Percentiles rank a stretch among this genome's conserved stretches.
These are phyloP conservation scores for Chernovozyma aurita DNA, from an alignment of 1,139 yeast species.

Conservation along the genomic window DNA sequence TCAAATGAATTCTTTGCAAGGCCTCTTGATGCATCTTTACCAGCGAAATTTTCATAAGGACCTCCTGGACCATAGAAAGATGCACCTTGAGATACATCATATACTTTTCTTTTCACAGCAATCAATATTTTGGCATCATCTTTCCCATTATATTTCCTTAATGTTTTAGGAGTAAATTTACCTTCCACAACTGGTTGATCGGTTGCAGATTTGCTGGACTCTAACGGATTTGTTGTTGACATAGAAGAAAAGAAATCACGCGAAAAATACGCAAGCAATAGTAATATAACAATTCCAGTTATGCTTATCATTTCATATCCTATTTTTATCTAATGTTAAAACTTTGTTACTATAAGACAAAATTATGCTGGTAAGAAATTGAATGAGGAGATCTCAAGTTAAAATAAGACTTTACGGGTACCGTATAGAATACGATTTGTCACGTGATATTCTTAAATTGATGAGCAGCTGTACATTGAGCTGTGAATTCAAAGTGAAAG, in stretches of 20 bases:
- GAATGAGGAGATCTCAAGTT: conserved; percentile 1
- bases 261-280: conserved; percentile 20
- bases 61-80: conserved; percentile 96
- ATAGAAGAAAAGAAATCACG: conserved; percentile 19
- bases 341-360: too few relatives aligned
- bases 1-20: conserved; percentile 90
- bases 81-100: conserved; percentile 78
- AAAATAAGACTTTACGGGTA: too few relatives aligned
- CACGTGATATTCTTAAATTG: too few relatives aligned
- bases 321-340: neutral
- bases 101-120: conserved; percentile 81
- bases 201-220: conserved; percentile 7
- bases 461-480: too few relatives aligned
- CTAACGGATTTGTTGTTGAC: conserved; percentile 15
- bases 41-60: conserved; percentile 93
- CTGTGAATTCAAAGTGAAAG: too few relatives aligned
- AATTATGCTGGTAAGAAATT: neutral
- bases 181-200: conserved; percentile 62
- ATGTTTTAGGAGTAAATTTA: conserved; percentile 72
- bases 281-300: conserved; percentile 20
- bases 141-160: conserved; percentile 74
- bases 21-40: conserved; percentile 94
- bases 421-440: too few relatives aligned
- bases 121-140: conserved; percentile 76
- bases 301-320: conserved; percentile 11